Conservation (phyloP, 176 grass and related monocot species). For the Avena insularis region DNA sequence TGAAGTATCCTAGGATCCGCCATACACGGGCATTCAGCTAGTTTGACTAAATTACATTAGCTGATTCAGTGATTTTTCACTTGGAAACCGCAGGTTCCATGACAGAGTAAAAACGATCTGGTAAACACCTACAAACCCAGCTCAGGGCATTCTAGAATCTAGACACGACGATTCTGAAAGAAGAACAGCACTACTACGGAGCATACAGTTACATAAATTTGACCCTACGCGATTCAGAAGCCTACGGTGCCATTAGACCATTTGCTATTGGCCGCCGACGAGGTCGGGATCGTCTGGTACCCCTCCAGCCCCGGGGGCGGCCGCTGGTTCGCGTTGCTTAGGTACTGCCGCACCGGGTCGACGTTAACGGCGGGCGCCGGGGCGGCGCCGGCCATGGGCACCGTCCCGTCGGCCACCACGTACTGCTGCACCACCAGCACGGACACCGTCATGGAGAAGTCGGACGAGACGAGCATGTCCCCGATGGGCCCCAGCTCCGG, state of each 20-base stretch:
- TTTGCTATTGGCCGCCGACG: conserved; percentile 37
- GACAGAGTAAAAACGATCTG: background rate
- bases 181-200: background rate
- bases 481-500: conserved; percentile 89
- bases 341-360: conserved; percentile 50
- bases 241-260: conserved; percentile 56
- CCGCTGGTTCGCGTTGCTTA: conserved; percentile 63
- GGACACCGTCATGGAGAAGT: conserved; percentile 71
- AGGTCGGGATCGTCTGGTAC: conserved; percentile 21
- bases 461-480: conserved; percentile 82
- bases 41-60: background rate
- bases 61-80: background rate
- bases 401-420: conserved; percentile 40
- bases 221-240: conserved; percentile 33
- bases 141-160: background rate
- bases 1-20: no score
- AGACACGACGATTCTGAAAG: background rate
- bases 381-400: background rate
- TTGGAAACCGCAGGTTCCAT: background rate
- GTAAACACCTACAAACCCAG: background rate
- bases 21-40: no score
- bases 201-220: conserved; percentile 16
- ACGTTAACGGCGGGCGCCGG: background rate
- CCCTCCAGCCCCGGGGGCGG: conserved; percentile 25
- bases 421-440: conserved; percentile 86